These are phyloP conservation scores for Coemansia sp. DNA, from an alignment of 192 early-diverging fungal species.

Conservation along the genomic window DNA sequence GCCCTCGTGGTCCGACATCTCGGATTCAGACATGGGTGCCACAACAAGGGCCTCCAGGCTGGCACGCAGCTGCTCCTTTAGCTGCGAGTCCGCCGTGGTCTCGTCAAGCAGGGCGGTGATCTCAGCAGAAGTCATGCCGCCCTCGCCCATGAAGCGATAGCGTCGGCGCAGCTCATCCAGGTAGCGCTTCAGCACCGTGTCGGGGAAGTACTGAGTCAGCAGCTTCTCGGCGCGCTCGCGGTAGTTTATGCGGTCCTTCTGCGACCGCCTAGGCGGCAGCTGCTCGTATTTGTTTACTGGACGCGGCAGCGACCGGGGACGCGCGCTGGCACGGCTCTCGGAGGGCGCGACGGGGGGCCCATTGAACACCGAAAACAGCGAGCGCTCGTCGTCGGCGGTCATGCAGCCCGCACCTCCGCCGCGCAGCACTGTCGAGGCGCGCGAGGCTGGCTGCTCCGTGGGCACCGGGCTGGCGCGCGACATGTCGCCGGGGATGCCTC, in stretches of 20 bases:
- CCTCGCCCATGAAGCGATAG: slow-evolving; percentile 46
- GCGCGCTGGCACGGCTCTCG: slow-evolving; percentile 14
- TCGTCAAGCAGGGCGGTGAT: slow-evolving; percentile 34
- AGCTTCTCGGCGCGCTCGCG: slow-evolving; percentile 44
- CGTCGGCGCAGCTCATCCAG: slow-evolving; percentile 49
- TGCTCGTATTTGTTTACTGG: slow-evolving; percentile 10
- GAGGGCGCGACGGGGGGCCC: slow-evolving; percentile 45
- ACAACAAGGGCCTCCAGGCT: slow-evolving; percentile 37
- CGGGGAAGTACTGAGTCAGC: slow-evolving; percentile 47
- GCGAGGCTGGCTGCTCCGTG: too few relatives aligned
- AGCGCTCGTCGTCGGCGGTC: background rate
- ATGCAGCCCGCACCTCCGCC: slow-evolving; percentile 32
- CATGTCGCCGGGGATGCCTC: slow-evolving; percentile 34
- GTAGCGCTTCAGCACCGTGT: slow-evolving; percentile 34
- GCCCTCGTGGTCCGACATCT: slow-evolving; percentile 40
- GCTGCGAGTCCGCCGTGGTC: slow-evolving; percentile 25
- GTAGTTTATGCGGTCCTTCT: slow-evolving; percentile 44
- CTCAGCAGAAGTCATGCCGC: slow-evolving; percentile 41
- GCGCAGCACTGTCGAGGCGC: slow-evolving; percentile 43
- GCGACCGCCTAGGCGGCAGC: slow-evolving; percentile 22
- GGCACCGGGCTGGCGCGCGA: slow-evolving; percentile 1
- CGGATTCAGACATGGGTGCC: slow-evolving; percentile 16
- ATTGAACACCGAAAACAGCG: slow-evolving; percentile 40
- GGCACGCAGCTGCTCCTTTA: slow-evolving; percentile 49
- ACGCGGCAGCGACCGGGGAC: slow-evolving; percentile 18